A percentile compares a stretch with the other conserved stretches of the same genome.
Conservation (phyloP, 352 stramenopile genomes). For the Thalassiosira pacifica region DNA sequence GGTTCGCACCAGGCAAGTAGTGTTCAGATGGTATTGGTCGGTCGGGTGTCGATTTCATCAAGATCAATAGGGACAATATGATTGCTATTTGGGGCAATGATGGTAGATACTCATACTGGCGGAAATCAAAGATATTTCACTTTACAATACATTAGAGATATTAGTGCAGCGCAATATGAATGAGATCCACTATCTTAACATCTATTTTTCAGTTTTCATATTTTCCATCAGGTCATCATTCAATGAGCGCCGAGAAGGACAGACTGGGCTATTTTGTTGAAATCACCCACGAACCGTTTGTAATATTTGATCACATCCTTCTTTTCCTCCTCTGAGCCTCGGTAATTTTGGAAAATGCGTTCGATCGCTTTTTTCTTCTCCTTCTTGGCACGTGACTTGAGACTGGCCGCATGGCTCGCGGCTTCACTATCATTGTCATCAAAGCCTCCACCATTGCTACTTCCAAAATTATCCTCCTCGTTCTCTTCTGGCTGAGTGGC, state of each 20-base stretch:
- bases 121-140: conserved; percentile 10
- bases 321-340: background rate
- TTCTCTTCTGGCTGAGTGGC: too few species aligned
- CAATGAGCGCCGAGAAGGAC: background rate
- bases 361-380: too few species aligned
- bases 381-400: too few species aligned
- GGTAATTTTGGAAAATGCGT: too few species aligned
- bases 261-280: background rate
- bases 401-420: too few species aligned
- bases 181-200: conserved; percentile 11
- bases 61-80: background rate
- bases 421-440: too few species aligned
- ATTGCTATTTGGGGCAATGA: too few species aligned
- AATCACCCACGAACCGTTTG: background rate
- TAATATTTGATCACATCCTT: background rate
- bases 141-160: conserved; percentile 13
- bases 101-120: too few species aligned
- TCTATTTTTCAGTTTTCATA: conserved; percentile 13
- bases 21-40: too few species aligned
- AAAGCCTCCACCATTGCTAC: too few species aligned
- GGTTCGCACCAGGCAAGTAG: too few species aligned
- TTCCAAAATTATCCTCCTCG: too few species aligned
- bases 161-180: conserved; percentile 6
- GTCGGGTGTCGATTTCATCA: background rate
- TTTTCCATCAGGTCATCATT: conserved; percentile 5